Conservation (phyloP, 352 stramenopile species). For the Globisporangium camurandrum region DNA sequence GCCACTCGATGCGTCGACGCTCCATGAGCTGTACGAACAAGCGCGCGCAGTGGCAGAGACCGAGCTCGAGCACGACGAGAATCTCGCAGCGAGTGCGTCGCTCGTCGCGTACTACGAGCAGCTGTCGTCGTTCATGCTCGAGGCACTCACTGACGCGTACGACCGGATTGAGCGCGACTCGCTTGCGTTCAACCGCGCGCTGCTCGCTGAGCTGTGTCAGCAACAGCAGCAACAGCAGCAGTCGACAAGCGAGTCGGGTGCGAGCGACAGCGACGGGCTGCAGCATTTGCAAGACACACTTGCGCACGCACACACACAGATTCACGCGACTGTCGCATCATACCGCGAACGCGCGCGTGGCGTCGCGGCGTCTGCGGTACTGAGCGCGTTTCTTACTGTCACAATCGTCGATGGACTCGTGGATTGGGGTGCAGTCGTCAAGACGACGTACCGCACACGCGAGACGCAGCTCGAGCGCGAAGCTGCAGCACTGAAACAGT, state of each 20-base stretch:
- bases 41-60: constrained; percentile 22
- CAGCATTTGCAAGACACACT: constrained; percentile 33
- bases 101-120: constrained; percentile 32
- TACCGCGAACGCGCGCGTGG: constrained; percentile 37
- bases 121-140: constrained; percentile 45
- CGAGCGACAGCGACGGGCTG: constrained; percentile 18
- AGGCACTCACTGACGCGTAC: constrained; percentile 22
- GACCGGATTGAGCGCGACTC: constrained; percentile 28
- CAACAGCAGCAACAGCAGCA: constrained; percentile 4
- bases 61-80: constrained; percentile 31
- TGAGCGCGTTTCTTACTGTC: constrained; percentile 39
- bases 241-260: constrained; percentile 3
- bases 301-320: constrained; percentile 17
- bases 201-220: constrained; percentile 38
- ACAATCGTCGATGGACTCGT: constrained; percentile 47
- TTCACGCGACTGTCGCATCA: constrained; percentile 31
- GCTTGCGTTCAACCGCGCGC: constrained; percentile 29
- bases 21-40: constrained; percentile 25
- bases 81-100: constrained; percentile 28
- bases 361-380: constrained; percentile 18
- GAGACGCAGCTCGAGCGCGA: constrained; percentile 26
- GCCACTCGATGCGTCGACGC: constrained; percentile 31
- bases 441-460: constrained; percentile 38
- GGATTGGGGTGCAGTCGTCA: constrained; percentile 44
- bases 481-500: constrained; percentile 36